These are phyloP conservation scores for Rhizopogon vulgaris DNA, from an alignment of 768 basidiomycete species.

Conservation along the genomic window DNA sequence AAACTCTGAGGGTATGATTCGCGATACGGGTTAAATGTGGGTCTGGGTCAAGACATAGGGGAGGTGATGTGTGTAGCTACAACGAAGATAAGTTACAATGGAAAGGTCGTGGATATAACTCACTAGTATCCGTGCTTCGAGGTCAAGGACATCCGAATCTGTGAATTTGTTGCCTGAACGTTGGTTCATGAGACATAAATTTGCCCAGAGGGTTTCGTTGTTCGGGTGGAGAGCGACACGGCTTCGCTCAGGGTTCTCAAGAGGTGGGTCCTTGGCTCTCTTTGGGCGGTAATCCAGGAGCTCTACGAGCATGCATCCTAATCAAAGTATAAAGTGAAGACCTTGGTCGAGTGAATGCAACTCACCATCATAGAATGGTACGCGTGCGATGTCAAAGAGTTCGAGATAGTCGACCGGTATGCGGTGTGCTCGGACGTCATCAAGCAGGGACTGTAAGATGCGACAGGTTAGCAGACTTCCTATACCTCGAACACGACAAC, in stretches of 20 bases:
- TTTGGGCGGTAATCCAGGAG: slow-evolving; percentile 70
- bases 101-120: slow-evolving; percentile 16
- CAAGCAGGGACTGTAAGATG: slow-evolving; percentile 57
- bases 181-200: slow-evolving; percentile 66
- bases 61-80: slow-evolving; percentile 68
- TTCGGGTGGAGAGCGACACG: slow-evolving; percentile 76
- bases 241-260: slow-evolving; percentile 54
- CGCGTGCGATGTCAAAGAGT: slow-evolving; percentile 62
- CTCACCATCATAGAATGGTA: slow-evolving; percentile 82
- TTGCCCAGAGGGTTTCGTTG: slow-evolving; percentile 72
- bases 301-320: slow-evolving; percentile 85
- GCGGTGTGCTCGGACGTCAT: slow-evolving; percentile 75
- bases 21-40: slow-evolving; percentile 70
- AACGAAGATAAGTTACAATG: slow-evolving; percentile 6
- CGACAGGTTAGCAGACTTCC: background rate
- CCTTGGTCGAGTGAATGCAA: slow-evolving; percentile 7
- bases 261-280: slow-evolving; percentile 47
- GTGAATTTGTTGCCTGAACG: slow-evolving; percentile 55
- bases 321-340: background rate
- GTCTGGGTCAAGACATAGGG: slow-evolving; percentile 77
- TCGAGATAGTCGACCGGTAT: slow-evolving; percentile 86
- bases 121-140: slow-evolving; percentile 72
- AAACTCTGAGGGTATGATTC: slow-evolving; percentile 67
- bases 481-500: slow-evolving; percentile 9
- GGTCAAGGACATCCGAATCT: slow-evolving; percentile 64